Base-by-base conservation (phyloP, 176 grass and related monocot species). In the Oryza brachyantha region DNA sequence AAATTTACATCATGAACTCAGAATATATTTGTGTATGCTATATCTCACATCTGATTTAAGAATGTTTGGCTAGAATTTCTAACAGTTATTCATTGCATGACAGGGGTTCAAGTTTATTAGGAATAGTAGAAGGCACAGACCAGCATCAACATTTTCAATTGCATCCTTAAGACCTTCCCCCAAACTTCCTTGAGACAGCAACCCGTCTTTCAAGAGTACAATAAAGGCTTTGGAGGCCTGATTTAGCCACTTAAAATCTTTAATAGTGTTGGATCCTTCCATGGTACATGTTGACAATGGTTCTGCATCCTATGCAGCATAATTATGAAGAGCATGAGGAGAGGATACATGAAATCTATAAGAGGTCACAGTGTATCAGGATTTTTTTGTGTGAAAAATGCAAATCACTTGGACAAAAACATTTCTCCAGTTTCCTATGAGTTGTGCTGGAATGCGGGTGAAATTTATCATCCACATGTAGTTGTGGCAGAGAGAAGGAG, bases 191-290 rank as follows among this genome's bases (percentile, higher is more conserved):
- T 87, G 85, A 87, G 52, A 89, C 38, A 98, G 88, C 71, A 83
- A 83, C 3, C 90, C 92, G 68, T 61, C 61, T 61, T 75, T 82
- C 3, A 80, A 85, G 59, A 94, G 96, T 83, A 86, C 77, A 83
- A 92, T 32, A 70, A 86, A 98, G 62, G 87, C 77, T 73, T 77
- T 70, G 13, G 86, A 68, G 68, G 54, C 75, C 22, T 85, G 81
- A 76, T 93, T 86, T 80, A 92, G 79, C 96, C 92, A 94, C 61
- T 86, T 98, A 14, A 98, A 91, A 70, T 94, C 90, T 83, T 94
- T 94, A 45, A 91, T 22, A 8, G 72, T 79, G 41, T 67, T 71
- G 83, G 83, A 82, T 50, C 26, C 29, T 43, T 38, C 89, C 32
- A 98, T 48, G 73, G 76, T 80, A 64, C 80, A 84, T 40, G 83